These are phyloP conservation scores for Meripilus lineatus DNA, from an alignment of 1,284 basidiomycete genomes.

Conservation along the genomic window DNA sequence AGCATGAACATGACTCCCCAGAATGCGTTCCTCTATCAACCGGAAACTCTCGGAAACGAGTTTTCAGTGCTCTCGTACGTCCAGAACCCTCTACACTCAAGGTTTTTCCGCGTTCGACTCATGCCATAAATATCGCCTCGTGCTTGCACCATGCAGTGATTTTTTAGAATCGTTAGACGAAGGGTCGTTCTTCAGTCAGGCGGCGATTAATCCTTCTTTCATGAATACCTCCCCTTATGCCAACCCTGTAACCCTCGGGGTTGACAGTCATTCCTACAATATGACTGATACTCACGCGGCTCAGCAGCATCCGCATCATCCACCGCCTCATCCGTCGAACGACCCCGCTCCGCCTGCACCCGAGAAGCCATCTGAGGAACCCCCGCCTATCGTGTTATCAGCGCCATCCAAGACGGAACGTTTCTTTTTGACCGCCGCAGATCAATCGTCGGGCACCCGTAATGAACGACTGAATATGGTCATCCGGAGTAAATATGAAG, in stretches of 20 bases:
- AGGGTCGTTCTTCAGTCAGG: slow-evolving; percentile 60
- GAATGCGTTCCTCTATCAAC: slow-evolving; percentile 55
- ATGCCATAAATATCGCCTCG: slow-evolving; percentile 6
- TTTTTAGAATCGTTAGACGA: slow-evolving; percentile 80
- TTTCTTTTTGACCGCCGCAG: slow-evolving; percentile 92
- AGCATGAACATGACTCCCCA: slow-evolving; percentile 37
- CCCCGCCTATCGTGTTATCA: slow-evolving; percentile 46
- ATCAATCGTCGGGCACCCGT: slow-evolving; percentile 88
- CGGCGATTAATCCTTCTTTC: slow-evolving; percentile 43
- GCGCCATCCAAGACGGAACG: slow-evolving; percentile 77
- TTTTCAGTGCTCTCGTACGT: slow-evolving; percentile 75
- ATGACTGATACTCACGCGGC: slow-evolving; percentile 13
- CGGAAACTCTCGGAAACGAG: slow-evolving; percentile 72
- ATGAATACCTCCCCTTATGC: slow-evolving; percentile 42
- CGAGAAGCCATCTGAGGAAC: slow-evolving; percentile 25
- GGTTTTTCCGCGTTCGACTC: too few species aligned
- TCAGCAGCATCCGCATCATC: slow-evolving; percentile 4
- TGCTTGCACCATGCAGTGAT: slow-evolving; percentile 43
- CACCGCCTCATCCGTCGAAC: slow-evolving; percentile 1
- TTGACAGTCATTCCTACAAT: slow-evolving; percentile 24
- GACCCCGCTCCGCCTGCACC: slow-evolving; percentile 15
- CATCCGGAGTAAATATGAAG: slow-evolving; percentile 96
- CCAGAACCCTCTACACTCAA: slow-evolving; percentile 4
- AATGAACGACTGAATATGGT: slow-evolving; percentile 90
- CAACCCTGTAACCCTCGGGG: slow-evolving; percentile 22